Conservation (phyloP, 1,284 basidiomycete genomes). For the Tilletia setariae region DNA sequence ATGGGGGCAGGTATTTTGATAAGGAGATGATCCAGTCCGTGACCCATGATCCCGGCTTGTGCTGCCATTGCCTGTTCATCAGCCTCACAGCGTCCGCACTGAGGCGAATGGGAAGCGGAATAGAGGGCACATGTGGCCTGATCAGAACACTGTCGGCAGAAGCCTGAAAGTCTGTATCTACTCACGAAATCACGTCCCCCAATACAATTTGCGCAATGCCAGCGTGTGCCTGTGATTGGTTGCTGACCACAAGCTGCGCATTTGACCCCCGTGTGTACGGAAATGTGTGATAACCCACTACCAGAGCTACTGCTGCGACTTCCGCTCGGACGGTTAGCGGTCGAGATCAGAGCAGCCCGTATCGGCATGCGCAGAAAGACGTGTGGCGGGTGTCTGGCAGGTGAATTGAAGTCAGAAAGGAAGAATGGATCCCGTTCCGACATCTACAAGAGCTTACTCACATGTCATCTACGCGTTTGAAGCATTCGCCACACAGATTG, state of each 20-base stretch:
- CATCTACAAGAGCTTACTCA: not conserved
- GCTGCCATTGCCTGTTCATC: conserved; percentile 1
- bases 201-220: conserved; percentile 13
- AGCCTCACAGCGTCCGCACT: not conserved
- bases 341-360: not conserved
- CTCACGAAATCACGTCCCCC: conserved; percentile 13
- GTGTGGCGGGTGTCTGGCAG: conserved; percentile 4
- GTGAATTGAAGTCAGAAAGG: not conserved
- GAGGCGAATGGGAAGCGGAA: not conserved
- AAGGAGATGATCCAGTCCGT: conserved; percentile 1
- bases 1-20: conserved; percentile 15
- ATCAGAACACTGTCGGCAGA: not conserved
- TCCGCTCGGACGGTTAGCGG: not conserved
- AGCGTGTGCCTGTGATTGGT: conserved; percentile 12
- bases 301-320: conserved; percentile 11
- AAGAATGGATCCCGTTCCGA: too few relatives aligned
- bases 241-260: conserved; percentile 14
- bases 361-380: conserved; percentile 13
- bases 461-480: conserved; percentile 8
- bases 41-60: not conserved
- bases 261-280: conserved; percentile 3
- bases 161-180: not conserved
- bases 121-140: too few relatives aligned
- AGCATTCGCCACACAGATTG: conserved; percentile 12
- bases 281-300: not conserved